phyloP scores from a whole-genome alignment of 306 rosid genomes.

The Dalbergia cochinchinensis region DNA sequence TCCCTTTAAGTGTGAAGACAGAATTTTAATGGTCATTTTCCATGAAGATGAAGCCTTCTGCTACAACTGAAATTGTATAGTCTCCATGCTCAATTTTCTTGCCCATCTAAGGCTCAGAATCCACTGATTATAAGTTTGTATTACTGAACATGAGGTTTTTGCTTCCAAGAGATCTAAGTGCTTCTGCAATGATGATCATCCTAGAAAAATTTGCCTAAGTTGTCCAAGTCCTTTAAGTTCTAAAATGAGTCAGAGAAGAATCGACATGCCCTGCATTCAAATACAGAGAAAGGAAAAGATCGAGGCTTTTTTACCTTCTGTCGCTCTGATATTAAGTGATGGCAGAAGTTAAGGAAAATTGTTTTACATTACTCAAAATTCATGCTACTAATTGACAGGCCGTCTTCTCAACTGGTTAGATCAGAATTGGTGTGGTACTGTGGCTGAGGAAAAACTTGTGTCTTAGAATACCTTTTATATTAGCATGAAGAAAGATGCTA shows the following conservation, averaged over 20 bases:
- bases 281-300: conserved; percentile 14
- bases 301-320: background rate
- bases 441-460: conserved; percentile 13
- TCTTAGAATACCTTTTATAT: conserved; percentile 1
- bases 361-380: background rate
- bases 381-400: conserved; percentile 10
- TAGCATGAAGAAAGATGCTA: conserved; percentile 2
- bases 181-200: conserved; percentile 31
- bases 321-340: conserved; percentile 23
- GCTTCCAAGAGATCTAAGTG: conserved; percentile 13
- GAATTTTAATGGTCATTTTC: background rate
- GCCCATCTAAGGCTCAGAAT: background rate
- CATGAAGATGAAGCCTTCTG: conserved; percentile 2
- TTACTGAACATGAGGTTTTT: background rate
- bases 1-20: conserved; percentile 7
- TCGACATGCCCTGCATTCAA: conserved; percentile 6
- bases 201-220: conserved; percentile 28
- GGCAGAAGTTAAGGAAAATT: conserved; percentile 8
- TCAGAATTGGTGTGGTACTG: background rate
- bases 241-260: background rate
- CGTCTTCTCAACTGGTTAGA: conserved; percentile 23
- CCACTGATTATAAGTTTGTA: conserved; percentile 8
- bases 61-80: conserved; percentile 10
- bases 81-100: background rate
- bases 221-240: background rate